Evolutionary conservation across 345 rosid genomes (phyloP).

Genomic region (Eucalyptus marginata): DNA sequence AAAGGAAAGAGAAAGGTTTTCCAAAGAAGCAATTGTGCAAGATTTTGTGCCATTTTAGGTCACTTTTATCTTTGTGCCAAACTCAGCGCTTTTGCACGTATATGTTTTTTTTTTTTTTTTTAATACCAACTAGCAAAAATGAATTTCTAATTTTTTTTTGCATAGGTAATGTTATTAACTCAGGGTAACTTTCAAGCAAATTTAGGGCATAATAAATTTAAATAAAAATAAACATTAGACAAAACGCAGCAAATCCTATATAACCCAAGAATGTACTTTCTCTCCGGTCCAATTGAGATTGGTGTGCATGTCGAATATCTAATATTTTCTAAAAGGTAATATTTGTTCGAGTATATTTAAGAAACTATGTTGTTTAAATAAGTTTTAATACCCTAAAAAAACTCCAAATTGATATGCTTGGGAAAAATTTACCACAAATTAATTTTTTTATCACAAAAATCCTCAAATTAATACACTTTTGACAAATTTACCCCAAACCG

Average conservation of each 20-base stretch:
- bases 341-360: neutral
- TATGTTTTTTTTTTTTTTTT: neutral
- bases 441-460: no score
- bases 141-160: neutral
- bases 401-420: rapidly evolving
- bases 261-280: neutral
- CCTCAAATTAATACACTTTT: rapidly evolving
- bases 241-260: neutral
- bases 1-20: neutral
- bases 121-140: neutral
- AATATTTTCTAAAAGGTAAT: neutral
- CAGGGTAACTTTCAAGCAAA: neutral
- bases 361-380: neutral
- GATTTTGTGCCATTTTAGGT: neutral
- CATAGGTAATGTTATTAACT: neutral
- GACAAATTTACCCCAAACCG: rapidly evolving
- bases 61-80: neutral
- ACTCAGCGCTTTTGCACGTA: neutral
- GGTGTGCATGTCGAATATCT: neutral
- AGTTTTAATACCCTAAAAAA: rapidly evolving
- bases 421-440: rapidly evolving
- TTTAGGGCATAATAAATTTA: neutral
- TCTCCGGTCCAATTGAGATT: neutral
- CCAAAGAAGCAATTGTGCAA: neutral
- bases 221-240: neutral